Base-by-base conservation (phyloP, 495 filamentous ascomycete species). In the Astrothelium subdiscretum region DNA sequence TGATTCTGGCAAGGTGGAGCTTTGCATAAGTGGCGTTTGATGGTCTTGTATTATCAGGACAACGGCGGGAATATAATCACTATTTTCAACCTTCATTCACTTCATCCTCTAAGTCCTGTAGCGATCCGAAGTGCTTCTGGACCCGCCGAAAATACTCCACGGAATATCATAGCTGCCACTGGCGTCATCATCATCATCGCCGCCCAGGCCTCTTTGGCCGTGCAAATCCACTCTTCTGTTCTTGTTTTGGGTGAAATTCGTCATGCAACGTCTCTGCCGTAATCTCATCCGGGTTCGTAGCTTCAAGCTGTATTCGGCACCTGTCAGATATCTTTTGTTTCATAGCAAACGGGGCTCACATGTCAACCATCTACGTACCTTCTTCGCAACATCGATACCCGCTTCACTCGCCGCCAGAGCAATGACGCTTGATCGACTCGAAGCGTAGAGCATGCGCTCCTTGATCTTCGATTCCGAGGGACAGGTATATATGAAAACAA, bases 401-500 rank as follows among this genome's bases (percentile, higher is more conserved):
- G 85, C 86, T 65, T 89, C 84, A 42, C 78, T 79, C 63, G 82
- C 80, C 15, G 89, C 90, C 32, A 90, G 69, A 18, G 77, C 70
- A 44, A 95, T 76, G 6, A 90, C 89, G 38, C 82, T 83, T 32
- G 81, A 81, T 70, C 90, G 89, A 66, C 88, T 88, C 35, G 89
- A 85, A 32, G 95, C 90, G 72, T 97, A 96, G 66, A 97, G 76
- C 94, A 98, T 98, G 59, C 91, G 84, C 72, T 91, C 90, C 75
- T 91, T 96, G 76, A 97, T 89, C 66, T 87, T 89, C 0, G 85
- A 83, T 3, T 75, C 83, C 2, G 81, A 79, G 3, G 94, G 94
- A 69, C 92, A 97, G 6, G 91, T 96, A 74, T 96, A 97, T 69
- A 97, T 86, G 78, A 97, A 98, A 31, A 97, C 79, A 32, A 97